A percentile compares a stretch with the other conserved stretches of the same genome.
phyloP scores from a whole-genome alignment of 768 basidiomycete genomes.

The Suillus placidus region DNA sequence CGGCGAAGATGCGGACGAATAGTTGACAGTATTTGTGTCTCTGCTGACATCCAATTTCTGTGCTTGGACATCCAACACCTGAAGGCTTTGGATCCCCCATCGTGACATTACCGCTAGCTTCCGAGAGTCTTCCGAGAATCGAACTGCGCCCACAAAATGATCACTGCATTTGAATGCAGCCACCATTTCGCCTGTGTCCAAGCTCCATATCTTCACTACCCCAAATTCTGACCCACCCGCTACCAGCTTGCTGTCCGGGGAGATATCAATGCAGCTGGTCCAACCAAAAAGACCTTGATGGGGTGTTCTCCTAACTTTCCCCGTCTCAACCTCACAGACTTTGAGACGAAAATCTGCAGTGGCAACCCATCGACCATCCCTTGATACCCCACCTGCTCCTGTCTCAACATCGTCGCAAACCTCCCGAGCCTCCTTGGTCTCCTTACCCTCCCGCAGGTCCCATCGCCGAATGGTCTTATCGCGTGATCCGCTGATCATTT shows the following conservation, averaged over 20 bases:
- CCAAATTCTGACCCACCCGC: accelerated
- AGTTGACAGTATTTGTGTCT: no score
- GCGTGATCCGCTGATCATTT: background rate
- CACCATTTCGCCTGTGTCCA: background rate
- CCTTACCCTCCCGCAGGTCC: background rate
- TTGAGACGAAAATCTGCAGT: no score
- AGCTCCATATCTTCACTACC: background rate
- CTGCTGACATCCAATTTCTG: no score
- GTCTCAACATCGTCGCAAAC: accelerated
- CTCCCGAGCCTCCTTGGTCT: background rate
- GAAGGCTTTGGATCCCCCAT: no score
- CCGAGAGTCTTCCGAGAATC: no score
- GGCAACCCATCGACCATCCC: background rate
- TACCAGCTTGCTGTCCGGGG: background rate
- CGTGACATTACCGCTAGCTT: no score
- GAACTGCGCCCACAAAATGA: no score
- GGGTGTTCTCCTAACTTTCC: background rate
- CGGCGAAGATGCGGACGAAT: no score
- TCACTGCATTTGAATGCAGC: background rate
- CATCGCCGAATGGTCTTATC: no score
- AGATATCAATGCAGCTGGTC: background rate
- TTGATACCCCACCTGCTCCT: background rate
- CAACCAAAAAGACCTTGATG: no score
- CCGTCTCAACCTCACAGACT: background rate
- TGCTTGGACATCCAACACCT: no score